These are phyloP conservation scores for Sparassis latifolia DNA, from an alignment of 1,284 basidiomycete species.

Conservation along the genomic window DNA sequence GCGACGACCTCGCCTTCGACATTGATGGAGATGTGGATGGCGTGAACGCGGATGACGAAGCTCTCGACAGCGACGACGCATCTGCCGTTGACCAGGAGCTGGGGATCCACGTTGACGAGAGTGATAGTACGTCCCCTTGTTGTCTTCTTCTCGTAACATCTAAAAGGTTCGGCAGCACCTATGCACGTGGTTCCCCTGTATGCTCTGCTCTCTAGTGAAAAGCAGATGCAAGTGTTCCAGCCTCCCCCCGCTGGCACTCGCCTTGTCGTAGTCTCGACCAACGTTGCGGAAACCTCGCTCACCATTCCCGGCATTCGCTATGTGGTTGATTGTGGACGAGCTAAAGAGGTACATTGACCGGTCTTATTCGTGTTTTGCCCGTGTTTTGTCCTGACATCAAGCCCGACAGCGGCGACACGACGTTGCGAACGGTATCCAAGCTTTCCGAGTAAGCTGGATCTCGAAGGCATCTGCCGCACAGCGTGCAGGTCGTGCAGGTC, in stretches of 20 bases:
- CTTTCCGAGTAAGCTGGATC: constrained; percentile 70
- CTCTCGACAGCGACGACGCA: constrained; percentile 39
- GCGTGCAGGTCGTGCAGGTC: constrained; percentile 69
- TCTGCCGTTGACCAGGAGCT: constrained; percentile 44
- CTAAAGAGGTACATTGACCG: constrained; percentile 58
- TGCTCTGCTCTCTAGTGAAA: constrained; percentile 65
- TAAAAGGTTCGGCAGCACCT: constrained; percentile 35
- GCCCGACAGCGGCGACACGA: constrained; percentile 48
- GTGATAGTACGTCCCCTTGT: constrained; percentile 43
- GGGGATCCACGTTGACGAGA: constrained; percentile 51
- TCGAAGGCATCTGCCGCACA: constrained; percentile 74
- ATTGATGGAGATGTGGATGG: constrained; percentile 44
- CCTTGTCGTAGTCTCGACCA: constrained; percentile 71
- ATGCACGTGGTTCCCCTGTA: constrained; percentile 74
- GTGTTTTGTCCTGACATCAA: background rate
- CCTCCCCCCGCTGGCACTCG: constrained; percentile 57
- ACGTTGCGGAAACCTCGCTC: constrained; percentile 76
- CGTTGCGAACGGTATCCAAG: constrained; percentile 55
- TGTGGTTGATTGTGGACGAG: constrained; percentile 72
- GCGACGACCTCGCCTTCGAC: constrained; percentile 44
- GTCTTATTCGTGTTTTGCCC: background rate
- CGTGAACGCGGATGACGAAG: constrained; percentile 46
- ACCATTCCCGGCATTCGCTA: constrained; percentile 77
- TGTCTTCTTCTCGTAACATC: background rate
- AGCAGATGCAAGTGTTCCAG: constrained; percentile 71